Conservation (phyloP, 768 basidiomycete genomes). For the Paxillus involutus region DNA sequence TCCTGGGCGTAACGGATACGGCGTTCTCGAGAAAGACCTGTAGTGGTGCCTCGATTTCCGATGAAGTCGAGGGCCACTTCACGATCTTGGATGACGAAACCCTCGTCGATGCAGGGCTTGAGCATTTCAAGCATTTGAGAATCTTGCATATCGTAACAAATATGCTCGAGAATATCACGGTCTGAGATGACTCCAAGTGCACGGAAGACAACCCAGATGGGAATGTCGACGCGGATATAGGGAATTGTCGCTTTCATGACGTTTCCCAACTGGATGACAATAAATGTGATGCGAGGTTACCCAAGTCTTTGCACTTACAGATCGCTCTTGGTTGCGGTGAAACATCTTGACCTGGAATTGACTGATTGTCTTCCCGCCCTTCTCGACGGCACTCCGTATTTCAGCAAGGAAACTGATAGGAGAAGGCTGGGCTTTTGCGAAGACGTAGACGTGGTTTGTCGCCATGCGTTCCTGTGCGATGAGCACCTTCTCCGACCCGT, state of each 20-base stretch:
- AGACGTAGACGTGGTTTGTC: constrained; percentile 98
- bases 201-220: constrained; percentile 98
- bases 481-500: constrained; percentile 99
- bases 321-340: constrained; percentile 84
- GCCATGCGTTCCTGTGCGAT: constrained; percentile 99
- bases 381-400: constrained; percentile 96
- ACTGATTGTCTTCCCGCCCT: constrained; percentile 96
- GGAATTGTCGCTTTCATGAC: constrained; percentile 97
- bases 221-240: constrained; percentile 97
- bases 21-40: constrained; percentile 86
- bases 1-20: constrained; percentile 97
- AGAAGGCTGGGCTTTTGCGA: constrained; percentile 95
- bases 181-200: constrained; percentile 97
- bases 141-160: constrained; percentile 97
- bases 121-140: constrained; percentile 96
- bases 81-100: constrained; percentile 96
- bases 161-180: constrained; percentile 95
- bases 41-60: constrained; percentile 95
- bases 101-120: constrained; percentile 97
- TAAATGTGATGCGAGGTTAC: background rate
- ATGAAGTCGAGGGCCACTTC: constrained; percentile 98
- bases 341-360: constrained; percentile 99
- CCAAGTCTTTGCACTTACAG: constrained; percentile 48
- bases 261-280: constrained; percentile 62
- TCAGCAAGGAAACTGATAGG: constrained; percentile 95